Evolutionary conservation across 345 rosid genomes (phyloP), one percentile per base, ranked within the genome.

Genomic region (Aurinia saxatilis): DNA sequence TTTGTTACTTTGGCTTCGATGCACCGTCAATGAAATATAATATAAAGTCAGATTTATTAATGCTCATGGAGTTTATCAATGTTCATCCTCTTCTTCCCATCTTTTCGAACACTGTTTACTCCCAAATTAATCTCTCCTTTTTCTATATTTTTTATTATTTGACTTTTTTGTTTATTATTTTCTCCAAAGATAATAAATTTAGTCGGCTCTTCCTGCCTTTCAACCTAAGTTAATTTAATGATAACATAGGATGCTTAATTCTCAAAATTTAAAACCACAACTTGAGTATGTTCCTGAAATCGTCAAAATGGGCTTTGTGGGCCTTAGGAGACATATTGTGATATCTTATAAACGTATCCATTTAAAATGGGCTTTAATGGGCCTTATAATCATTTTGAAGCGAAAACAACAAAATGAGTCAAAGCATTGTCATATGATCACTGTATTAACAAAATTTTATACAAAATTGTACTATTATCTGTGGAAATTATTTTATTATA

Each of bases 11-110:
- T 70, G 21, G 45, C 68, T 54, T 69, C 27, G 29, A 44, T 53
- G 73, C 73, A 69, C 73, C 73, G 73, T 33, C 73, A 53, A n/a
- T 68, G 8, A 69, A 18, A 52, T 69, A 52, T 61, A 45, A 45
- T 61, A 53, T 53, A 61, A 53, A 52, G 34, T 61, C 18, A 10
- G 15, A 45, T 45, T 52, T 41, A 45, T 61, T 29, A 69, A 13
- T n/a, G 4, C 9, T 53, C 30, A 17, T 53, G 63, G 62, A 60
- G 73, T 45, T 38, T 53, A 61, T 61, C 68, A 69, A 69, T 53
- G 73, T 61, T 53, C 73, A 61, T 53, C 73, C 68, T 69, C 73
- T 61, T 53, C 73, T 41, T 53, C 81, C 81, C 77, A 74, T 76
- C 23, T 53, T 69, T 53, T 18, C 7, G 27, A 69, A 61, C 44